Evolutionary conservation across 768 basidiomycete species (phyloP).

Genomic region (Amanita polypyramis): DNA sequence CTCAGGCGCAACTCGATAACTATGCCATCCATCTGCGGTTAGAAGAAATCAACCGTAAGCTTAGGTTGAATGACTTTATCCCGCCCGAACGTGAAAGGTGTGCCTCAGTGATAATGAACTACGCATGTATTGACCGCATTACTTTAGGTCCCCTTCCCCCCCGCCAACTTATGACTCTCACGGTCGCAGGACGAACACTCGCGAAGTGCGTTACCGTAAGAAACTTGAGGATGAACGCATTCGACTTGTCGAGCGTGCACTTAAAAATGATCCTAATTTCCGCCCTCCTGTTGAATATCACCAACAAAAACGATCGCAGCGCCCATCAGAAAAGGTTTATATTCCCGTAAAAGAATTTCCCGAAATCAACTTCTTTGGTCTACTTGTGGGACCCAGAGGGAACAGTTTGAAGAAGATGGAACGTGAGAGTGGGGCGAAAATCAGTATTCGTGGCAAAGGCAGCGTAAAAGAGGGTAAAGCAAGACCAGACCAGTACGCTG

Average conservation of each 20-base stretch:
- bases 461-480: constrained; percentile 99
- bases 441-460: constrained; percentile 96
- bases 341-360: constrained; percentile 99
- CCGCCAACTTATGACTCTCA: constrained; percentile 97
- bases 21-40: constrained; percentile 94
- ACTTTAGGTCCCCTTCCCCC: constrained; percentile 79
- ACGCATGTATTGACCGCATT: constrained; percentile 18
- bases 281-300: constrained; percentile 95
- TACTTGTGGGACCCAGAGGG: constrained; percentile 95
- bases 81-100: constrained; percentile 93
- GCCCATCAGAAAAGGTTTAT: constrained; percentile 96
- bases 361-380: constrained; percentile 98
- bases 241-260: constrained; percentile 86
- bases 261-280: constrained; percentile 98
- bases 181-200: constrained; percentile 96
- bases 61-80: constrained; percentile 88
- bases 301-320: constrained; percentile 85
- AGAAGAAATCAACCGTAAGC: constrained; percentile 95
- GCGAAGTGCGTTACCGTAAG: constrained; percentile 96
- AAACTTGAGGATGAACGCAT: constrained; percentile 91
- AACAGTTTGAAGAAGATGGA: constrained; percentile 99
- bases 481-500: constrained; percentile 86
- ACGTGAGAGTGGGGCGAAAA: constrained; percentile 94
- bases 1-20: constrained; percentile 92
- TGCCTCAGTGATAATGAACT: constrained; percentile 9